Conservation (phyloP, 768 basidiomycete genomes). For the Auricularia heimuer region DNA sequence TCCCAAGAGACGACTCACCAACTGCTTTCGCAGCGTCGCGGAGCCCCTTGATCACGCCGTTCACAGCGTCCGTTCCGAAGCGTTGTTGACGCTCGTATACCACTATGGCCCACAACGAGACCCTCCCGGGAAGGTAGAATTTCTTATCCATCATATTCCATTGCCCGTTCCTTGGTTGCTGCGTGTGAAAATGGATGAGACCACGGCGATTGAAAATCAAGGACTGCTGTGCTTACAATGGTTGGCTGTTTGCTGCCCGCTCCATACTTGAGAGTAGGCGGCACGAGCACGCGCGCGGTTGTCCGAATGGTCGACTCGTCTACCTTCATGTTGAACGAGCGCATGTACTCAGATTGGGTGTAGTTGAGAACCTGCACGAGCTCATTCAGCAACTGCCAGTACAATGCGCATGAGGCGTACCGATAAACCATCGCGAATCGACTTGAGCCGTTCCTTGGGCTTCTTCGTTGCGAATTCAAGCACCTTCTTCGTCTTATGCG, state of each 20-base stretch:
- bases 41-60: constrained; percentile 48
- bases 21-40: constrained; percentile 40
- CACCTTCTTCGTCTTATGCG: constrained; percentile 53
- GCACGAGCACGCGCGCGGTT: constrained; percentile 49
- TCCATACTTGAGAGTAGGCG: constrained; percentile 63
- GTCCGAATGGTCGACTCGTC: constrained; percentile 43
- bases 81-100: constrained; percentile 54
- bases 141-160: constrained; percentile 81
- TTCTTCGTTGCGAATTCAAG: constrained; percentile 58
- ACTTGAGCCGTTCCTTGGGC: constrained; percentile 45
- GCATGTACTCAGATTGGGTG: constrained; percentile 65
- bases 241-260: constrained; percentile 41
- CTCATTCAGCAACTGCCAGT: constrained; percentile 33
- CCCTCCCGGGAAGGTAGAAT: constrained; percentile 46
- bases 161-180: constrained; percentile 55
- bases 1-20: constrained; percentile 36
- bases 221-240: constrained; percentile 35
- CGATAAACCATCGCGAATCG: constrained; percentile 41
- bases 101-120: constrained; percentile 53
- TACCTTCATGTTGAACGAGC: constrained; percentile 63
- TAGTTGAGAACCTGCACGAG: constrained; percentile 31
- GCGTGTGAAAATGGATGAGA: background rate
- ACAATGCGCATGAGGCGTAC: no score
- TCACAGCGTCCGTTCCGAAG: constrained; percentile 38
- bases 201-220: background rate